Base-by-base conservation (phyloP, 495 filamentous ascomycete species). In the Penicillium soppii region DNA sequence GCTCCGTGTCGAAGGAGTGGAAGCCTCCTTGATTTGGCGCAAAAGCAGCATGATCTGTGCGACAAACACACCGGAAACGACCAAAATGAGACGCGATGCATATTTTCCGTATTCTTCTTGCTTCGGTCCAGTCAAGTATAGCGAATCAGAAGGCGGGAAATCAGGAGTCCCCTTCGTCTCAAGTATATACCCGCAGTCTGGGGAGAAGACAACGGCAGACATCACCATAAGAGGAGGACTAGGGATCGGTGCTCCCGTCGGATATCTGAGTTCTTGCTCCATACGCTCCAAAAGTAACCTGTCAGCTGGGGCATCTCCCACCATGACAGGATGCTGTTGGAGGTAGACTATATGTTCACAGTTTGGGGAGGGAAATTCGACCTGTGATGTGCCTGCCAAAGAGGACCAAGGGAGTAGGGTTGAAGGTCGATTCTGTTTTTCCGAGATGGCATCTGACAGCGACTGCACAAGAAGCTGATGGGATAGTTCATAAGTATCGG, bases 181-280 rank as follows among this genome's bases (percentile, higher is more conserved):
- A n/a, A 98, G 80, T 27, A 95, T 83, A 59, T 90, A 92, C 7
- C 87, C 89, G 64, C 94, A 98, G 63, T 96, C 92, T 15, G 94
- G 94, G 16, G 92, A 97, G 69, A 91, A 98, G 13, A 94, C 78
- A 1, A 95, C 77, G 39, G 89, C 84, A 8, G 90, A 94, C 81
- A 96, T 90, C 43, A 80, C 77, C 25, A 97, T 80, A 5, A 76
- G 73, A 13, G 94, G 90, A 21, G 83, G 75, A 7, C 67, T 58
- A 12, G 83, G 82, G 38, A 87, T 75, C 4, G 87, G 84, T n/a
- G 84, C 86, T 1, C 94, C 94, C 43, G 85, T 88, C 4, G 92
- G 92, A 58, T 82, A 88, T 32, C 92, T 85, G 4, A 97, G 78
- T 63, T 98, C 94, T 35, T 83, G 70, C 66, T 98, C 94, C 55